phyloP scores from a whole-genome alignment of 148 eudicot genomes.

The Hydrangea macrophylla region DNA sequence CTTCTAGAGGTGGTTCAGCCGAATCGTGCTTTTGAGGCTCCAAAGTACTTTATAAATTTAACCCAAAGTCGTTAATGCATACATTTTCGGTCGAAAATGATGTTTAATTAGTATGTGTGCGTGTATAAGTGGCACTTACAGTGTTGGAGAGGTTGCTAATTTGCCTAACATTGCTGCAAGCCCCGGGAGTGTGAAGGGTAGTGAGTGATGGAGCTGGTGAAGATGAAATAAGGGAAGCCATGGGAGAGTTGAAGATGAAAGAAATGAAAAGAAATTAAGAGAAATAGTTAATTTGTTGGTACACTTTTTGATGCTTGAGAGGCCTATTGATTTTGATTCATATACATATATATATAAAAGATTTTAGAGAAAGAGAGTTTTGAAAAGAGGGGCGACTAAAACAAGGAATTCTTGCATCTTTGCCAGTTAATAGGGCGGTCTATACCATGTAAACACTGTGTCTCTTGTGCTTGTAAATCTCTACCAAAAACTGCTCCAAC shows the following conservation, averaged over 20 bases:
- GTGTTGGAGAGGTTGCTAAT: conserved; percentile 7
- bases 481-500: not conserved
- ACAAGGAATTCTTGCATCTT: not conserved
- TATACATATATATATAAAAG: too few species aligned
- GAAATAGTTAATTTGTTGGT: too few species aligned
- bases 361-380: not conserved
- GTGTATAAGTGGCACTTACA: not conserved
- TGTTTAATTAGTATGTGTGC: not conserved
- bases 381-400: not conserved
- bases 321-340: too few species aligned
- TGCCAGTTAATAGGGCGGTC: conserved; percentile 1
- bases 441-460: not conserved
- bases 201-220: conserved; percentile 11
- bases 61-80: too few species aligned
- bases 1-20: too few species aligned
- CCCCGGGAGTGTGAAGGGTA: conserved; percentile 1
- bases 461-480: conserved; percentile 1
- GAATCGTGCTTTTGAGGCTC: too few species aligned
- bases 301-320: too few species aligned
- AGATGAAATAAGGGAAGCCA: conserved; percentile 24
- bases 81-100: too few species aligned
- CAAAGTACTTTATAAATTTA: too few species aligned
- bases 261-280: not conserved
- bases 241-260: not conserved
- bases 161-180: conserved; percentile 11